Conservation (phyloP, 257 asterid genomes). For the Solanum piurae region DNA sequence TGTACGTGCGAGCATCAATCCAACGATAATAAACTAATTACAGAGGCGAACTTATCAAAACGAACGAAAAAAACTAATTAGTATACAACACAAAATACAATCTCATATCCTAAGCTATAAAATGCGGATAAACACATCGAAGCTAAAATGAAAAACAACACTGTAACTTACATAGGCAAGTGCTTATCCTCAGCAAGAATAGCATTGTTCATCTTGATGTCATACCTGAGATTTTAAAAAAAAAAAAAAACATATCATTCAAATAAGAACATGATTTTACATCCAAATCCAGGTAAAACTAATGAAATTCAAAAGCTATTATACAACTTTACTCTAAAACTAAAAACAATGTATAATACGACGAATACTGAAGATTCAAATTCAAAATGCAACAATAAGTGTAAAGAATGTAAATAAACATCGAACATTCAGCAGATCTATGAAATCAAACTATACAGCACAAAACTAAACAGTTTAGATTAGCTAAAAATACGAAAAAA, state of each 20-base stretch:
- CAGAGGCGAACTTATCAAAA: background rate
- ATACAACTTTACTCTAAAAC: background rate
- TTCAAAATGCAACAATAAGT: background rate
- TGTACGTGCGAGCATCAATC: background rate
- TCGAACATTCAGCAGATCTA: background rate
- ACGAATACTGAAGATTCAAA: background rate
- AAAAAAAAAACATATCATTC: background rate
- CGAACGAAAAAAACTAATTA: background rate
- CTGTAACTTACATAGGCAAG: constrained; percentile 67
- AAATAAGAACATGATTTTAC: background rate
- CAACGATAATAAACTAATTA: background rate
- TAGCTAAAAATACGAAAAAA: background rate
- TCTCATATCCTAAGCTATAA: background rate
- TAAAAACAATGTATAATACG: background rate
- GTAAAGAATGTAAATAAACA: background rate
- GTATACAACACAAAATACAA: background rate
- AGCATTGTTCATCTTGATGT: constrained; percentile 66
- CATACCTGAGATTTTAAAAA: constrained; percentile 33
- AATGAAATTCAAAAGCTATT: background rate
- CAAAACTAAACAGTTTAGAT: background rate
- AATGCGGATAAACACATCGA: background rate
- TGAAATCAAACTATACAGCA: background rate
- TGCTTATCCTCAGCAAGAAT: constrained; percentile 97
- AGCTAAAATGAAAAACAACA: background rate
- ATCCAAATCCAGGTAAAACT: background rate